Base-by-base conservation (phyloP, 148 eudicot genomes). In the Diospyros kaki region DNA sequence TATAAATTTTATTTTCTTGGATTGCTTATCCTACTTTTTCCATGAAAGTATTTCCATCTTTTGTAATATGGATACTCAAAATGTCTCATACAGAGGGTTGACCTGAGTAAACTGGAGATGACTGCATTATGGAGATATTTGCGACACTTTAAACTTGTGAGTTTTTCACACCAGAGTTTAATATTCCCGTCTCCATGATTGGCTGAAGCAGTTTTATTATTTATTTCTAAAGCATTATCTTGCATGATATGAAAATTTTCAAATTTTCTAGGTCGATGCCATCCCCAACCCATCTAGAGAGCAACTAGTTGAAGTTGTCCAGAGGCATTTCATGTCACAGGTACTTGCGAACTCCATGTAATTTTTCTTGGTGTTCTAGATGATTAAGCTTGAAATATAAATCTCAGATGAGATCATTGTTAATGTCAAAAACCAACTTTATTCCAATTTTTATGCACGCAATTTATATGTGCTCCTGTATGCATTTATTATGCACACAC, bases 141-240 rank as follows among this genome's bases (percentile, higher is more conserved):
- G 83, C 87, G 85, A 71, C 91, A 90, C 81, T 90, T 86, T 69
- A 88, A 90, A 66, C 90, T 90, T 81, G 94, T 89, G 70, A 82
- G 93, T 89, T 66, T 48, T 52, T 42, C 8, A 71, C 50, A 5
- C 64, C 6, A 6, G 9, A 56, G 55, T 54, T 41, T 3, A 40
- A 40, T 13, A 45, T 40, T 64, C 58, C 3, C 40, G 61, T 41
- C 59, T 41, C 6, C 13, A 3, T 41, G 0, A 3, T 73, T 5
- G 43, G 42, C 14, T 10, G 14, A 45, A 46, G 46, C 48, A 54
- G 52, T 60, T 13, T 62, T 4, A 38, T 6, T 50, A 44, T 9
- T 43, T 40, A 48, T 50, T 17, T 58, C 0, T 48, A 28, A 28
- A 28, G 28, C 28, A 28, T 28, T 28, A 28, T 1, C 5, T 2